Base-by-base conservation (phyloP, 1,139 yeast species). In the Suhomyces coccinellae region DNA sequence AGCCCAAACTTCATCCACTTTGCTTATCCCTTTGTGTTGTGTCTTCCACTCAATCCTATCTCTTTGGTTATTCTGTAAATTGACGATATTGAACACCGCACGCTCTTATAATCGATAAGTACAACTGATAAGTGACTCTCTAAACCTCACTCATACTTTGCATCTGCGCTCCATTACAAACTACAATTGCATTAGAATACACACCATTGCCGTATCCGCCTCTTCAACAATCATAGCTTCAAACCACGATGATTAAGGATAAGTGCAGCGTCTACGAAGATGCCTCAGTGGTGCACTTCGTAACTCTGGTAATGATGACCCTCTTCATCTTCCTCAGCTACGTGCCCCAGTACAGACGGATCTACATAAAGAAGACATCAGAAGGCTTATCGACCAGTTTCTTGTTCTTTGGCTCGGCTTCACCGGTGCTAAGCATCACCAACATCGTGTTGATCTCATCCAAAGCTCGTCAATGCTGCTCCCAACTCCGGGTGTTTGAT, bases 331-430 rank as follows among this genome's bases (percentile, higher is more conserved):
- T 83, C 38, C 56, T 76, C n/a, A 85, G 95, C 40, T 89, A 88
- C 59, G 48, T 84, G 2, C 96, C 96, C 0, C 97, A 89, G 63
- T 88, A 85, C 61, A 54, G 71, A 42, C 75, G 86, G 40, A 83
- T 89, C 40, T 65, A 79, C 41, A 57, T 61, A 16, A 77, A 89
- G 43, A 65, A 77, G 45, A 77, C 90, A 7, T 83, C 93, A 6
- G 93, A 87, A 58, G 97, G 97, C 3, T 69, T 89, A 26, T 85
- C 93, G 2, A 87, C 91, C 9, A 75, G 79, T 55, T 89, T 84
- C 58, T 69, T 89, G 40, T 67, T 88, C 12, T 72, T 89, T 33
- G 95, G 95, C 3, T 82, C 88, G 12, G 67, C 84, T 20, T 85
- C 95, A 2, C 86, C 91, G 2, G 67, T 83, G 12, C 80, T 85